phyloP scores from a whole-genome alignment of 768 basidiomycete genomes.

The Lactarius hengduanensis region DNA sequence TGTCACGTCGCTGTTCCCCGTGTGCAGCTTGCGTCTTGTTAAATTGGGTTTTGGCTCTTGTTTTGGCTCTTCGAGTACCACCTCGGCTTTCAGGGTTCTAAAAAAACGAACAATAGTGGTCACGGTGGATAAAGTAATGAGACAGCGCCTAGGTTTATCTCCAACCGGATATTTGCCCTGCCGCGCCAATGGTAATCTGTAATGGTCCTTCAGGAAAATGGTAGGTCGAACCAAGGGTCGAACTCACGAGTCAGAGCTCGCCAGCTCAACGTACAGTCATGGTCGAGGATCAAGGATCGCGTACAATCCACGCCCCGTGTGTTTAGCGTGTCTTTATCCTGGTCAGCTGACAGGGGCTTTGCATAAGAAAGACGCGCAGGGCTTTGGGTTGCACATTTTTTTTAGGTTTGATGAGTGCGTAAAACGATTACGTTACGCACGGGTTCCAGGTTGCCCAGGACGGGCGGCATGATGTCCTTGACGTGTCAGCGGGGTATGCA shows the following conservation, averaged over 20 bases:
- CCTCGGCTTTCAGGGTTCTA: not conserved
- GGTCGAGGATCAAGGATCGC: no score
- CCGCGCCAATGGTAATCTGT: not conserved
- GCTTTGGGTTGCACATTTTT: not conserved
- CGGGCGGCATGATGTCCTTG: no score
- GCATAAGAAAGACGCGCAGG: not conserved
- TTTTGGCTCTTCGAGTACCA: not conserved
- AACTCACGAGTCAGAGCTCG: not conserved
- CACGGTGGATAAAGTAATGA: no score
- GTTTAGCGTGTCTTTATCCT: not conserved
- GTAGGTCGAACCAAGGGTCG: no score
- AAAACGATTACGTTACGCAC: not conserved
- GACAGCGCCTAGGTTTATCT: not conserved
- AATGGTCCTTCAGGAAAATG: not conserved
- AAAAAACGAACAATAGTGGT: not conserved
- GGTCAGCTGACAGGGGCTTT: not conserved
- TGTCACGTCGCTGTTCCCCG: not conserved
- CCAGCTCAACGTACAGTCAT: not conserved
- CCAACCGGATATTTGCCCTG: not conserved
- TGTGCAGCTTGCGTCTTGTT: not conserved
- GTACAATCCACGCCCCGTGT: not conserved
- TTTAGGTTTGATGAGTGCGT: constrained; percentile 1
- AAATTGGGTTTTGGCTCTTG: not conserved
- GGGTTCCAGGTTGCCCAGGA: not conserved
- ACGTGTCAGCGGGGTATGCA: no score